Conservation (phyloP, 2,329 filamentous ascomycete genomes). For the Ophiosphaerella herpotricha region DNA sequence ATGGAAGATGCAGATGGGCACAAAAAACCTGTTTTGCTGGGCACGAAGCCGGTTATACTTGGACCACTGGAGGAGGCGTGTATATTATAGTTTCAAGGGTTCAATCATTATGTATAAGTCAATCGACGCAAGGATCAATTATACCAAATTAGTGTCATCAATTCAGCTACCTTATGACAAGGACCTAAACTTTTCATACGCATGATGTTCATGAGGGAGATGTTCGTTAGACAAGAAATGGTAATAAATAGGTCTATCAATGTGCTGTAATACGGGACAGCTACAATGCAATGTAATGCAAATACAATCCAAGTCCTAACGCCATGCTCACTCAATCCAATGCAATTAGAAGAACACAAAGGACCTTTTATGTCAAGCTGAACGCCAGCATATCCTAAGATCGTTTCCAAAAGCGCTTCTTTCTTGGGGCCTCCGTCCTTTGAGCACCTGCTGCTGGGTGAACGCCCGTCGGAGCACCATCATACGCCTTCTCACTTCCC, state of each 20-base stretch:
- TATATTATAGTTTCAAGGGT: no score
- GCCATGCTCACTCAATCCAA: neutral
- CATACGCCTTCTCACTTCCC: constrained; percentile 46
- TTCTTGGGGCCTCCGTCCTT: constrained; percentile 8
- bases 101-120: no score
- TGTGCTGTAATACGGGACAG: no score
- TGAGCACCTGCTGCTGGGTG: constrained; percentile 4
- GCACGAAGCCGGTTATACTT: neutral
- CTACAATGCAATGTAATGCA: neutral
- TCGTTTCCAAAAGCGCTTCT: constrained; percentile 23
- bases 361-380: neutral
- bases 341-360: neutral
- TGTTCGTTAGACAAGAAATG: no score
- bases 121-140: no score
- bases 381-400: constrained; percentile 5
- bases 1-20: no score
- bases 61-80: neutral
- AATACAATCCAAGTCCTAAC: neutral
- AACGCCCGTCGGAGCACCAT: constrained; percentile 9
- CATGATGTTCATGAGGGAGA: no score
- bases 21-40: no score
- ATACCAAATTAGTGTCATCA: no score
- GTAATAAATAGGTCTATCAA: no score
- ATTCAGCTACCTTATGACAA: no score
- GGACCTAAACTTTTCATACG: no score